A percentile compares a stretch with the other conserved stretches of the same genome.
Conservation (phyloP, 164 flowering plant genomes). For the Hamamelis virginiana region DNA sequence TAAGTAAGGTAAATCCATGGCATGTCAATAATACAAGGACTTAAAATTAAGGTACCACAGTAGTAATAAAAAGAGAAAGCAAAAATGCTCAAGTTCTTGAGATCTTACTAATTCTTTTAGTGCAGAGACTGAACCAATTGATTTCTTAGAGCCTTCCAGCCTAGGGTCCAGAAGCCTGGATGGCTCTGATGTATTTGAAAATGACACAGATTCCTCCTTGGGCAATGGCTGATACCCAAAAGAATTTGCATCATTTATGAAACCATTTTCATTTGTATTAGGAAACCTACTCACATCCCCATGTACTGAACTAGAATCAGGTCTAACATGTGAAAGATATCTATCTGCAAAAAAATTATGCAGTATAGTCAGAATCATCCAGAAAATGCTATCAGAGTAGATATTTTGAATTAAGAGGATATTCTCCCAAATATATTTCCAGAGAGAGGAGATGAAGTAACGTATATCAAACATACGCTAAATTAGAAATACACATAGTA, state of each 20-base stretch:
- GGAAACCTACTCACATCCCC: conserved; percentile 51
- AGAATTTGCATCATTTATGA: conserved; percentile 37
- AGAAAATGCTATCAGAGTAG: neutral
- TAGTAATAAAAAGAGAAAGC: conserved; percentile 1
- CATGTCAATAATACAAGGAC: conserved; percentile 3
- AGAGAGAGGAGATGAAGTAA: neutral
- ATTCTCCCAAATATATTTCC: neutral
- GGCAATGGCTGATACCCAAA: conserved; percentile 40
- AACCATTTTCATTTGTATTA: conserved; percentile 49
- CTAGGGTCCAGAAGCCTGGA: conserved; percentile 53
- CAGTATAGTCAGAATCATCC: conserved; percentile 15
- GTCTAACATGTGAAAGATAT: conserved; percentile 50
- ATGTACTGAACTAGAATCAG: conserved; percentile 41
- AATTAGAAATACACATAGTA: neutral
- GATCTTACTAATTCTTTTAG: conserved; percentile 58
- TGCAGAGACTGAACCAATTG: conserved; percentile 46
- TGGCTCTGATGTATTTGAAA: conserved; percentile 45
- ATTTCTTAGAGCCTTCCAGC: conserved; percentile 52
- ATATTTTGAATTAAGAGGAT: neutral
- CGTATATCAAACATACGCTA: neutral
- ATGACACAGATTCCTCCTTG: conserved; percentile 47
- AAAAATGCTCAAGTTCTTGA: conserved; percentile 4
- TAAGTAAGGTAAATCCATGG: neutral
- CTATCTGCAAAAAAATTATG: conserved; percentile 50
- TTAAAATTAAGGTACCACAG: conserved; percentile 1